Evolutionary conservation across 148 eudicot genomes (phyloP).

Genomic region (Nepenthes gracilis): DNA sequence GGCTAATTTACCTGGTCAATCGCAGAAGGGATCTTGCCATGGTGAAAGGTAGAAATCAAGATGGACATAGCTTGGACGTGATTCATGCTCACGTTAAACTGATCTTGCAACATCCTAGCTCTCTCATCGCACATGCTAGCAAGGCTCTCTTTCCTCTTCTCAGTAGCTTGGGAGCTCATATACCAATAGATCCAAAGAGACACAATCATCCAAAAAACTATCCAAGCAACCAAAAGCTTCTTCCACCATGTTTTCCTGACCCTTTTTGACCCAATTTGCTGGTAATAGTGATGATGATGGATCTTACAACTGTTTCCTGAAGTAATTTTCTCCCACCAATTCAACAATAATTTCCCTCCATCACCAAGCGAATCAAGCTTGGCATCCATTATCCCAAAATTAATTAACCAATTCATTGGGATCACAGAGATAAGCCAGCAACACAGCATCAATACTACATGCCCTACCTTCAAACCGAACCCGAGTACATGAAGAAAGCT

Average conservation of each 20-base stretch:
- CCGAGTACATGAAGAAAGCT: slow-evolving; percentile 61
- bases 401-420: slow-evolving; percentile 62
- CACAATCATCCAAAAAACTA: slow-evolving; percentile 30
- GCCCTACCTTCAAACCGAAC: slow-evolving; percentile 64
- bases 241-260: slow-evolving; percentile 52
- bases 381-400: slow-evolving; percentile 46
- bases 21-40: slow-evolving; percentile 75
- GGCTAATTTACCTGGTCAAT: slow-evolving; percentile 73
- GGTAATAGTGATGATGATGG: slow-evolving; percentile 31
- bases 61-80: slow-evolving; percentile 94
- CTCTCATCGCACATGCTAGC: slow-evolving; percentile 98
- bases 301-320: slow-evolving; percentile 37
- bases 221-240: slow-evolving; percentile 57
- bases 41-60: slow-evolving; percentile 82
- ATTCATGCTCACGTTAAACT: slow-evolving; percentile 96
- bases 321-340: slow-evolving; percentile 39
- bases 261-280: slow-evolving; percentile 41
- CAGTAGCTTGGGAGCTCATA: slow-evolving; percentile 49
- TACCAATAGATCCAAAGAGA: slow-evolving; percentile 42
- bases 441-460: slow-evolving; percentile 52
- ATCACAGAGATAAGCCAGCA: slow-evolving; percentile 59
- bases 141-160: slow-evolving; percentile 81
- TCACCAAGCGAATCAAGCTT: slow-evolving; percentile 35
- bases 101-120: slow-evolving; percentile 96
- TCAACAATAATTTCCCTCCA: slow-evolving; percentile 29